phyloP scores from a whole-genome alignment of 2,329 filamentous ascomycete species.

The Drechslerella stenobrocha region DNA sequence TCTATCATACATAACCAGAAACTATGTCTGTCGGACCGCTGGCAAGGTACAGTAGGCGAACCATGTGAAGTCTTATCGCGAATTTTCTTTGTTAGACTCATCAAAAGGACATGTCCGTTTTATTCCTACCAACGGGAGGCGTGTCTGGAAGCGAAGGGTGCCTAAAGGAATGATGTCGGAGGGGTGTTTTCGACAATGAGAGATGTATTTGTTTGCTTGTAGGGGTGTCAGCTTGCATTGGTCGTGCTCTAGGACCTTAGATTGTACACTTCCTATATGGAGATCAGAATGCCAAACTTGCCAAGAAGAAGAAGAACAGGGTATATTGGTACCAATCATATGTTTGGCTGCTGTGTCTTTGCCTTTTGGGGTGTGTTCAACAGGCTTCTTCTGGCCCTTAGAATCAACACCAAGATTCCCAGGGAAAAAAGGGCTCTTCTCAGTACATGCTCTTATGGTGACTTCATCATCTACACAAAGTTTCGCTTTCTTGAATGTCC shows the following conservation, averaged over 20 bases:
- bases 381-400: neutral
- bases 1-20: too few species aligned
- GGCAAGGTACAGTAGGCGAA: too few species aligned
- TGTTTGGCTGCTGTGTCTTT: too few species aligned
- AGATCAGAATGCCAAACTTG: too few species aligned
- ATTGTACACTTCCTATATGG: too few species aligned
- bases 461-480: constrained; percentile 32
- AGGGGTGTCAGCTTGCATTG: neutral
- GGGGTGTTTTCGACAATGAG: neutral
- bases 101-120: neutral
- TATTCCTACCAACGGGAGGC: too few species aligned
- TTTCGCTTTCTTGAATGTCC: constrained; percentile 13
- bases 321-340: too few species aligned
- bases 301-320: too few species aligned
- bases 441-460: constrained; percentile 4
- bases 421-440: constrained; percentile 31
- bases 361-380: neutral
- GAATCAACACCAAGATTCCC: neutral
- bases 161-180: constrained; percentile 5
- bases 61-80: neutral
- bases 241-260: neutral
- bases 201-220: neutral
- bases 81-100: constrained; percentile 30
- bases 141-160: constrained; percentile 18
- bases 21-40: too few species aligned